phyloP scores from a whole-genome alignment of 2,329 filamentous ascomycete species.

The Aspergillus bombycis region DNA sequence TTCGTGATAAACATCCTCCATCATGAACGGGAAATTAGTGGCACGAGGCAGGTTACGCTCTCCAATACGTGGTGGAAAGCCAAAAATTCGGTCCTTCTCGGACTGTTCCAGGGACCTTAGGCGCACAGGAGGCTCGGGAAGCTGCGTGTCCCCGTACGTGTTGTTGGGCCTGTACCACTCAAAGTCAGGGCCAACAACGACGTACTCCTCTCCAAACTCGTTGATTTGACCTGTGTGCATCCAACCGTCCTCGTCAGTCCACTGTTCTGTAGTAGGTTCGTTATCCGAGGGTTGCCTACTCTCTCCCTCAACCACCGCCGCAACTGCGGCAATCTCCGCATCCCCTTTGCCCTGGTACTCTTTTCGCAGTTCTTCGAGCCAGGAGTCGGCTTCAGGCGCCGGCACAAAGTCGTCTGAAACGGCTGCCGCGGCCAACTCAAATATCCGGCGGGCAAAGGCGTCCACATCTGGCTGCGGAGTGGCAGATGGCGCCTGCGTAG shows the following conservation, averaged over 20 bases:
- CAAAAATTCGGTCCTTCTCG: constrained; percentile 34
- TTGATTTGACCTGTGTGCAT: constrained; percentile 34
- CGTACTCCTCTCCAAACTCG: constrained; percentile 32
- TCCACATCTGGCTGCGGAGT: constrained; percentile 8
- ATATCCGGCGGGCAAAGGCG: constrained; percentile 16
- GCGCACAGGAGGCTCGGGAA: constrained; percentile 30
- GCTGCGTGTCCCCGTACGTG: constrained; percentile 29
- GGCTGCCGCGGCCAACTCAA: constrained; percentile 22
- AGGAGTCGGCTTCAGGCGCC: constrained; percentile 16
- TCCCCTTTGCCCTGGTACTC: constrained; percentile 17
- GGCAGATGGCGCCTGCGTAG: not conserved
- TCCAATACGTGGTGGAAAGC: constrained; percentile 35
- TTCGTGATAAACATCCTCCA: constrained; percentile 31
- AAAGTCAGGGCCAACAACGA: constrained; percentile 27
- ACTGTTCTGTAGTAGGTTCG: constrained; percentile 23
- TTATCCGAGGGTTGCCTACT: constrained; percentile 19
- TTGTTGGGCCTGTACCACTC: constrained; percentile 31
- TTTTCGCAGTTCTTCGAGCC: constrained; percentile 19
- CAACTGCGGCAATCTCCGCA: not conserved
- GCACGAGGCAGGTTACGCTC: constrained; percentile 34
- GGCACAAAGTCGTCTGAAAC: constrained; percentile 17
- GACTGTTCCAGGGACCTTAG: constrained; percentile 32
- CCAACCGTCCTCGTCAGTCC: constrained; percentile 36
- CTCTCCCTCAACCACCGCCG: constrained; percentile 11
- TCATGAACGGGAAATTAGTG: constrained; percentile 20